Percentiles rank a stretch among this genome's conserved stretches.
Conservation (phyloP, 179 eudicot species). For the Silene vulgaris region DNA sequence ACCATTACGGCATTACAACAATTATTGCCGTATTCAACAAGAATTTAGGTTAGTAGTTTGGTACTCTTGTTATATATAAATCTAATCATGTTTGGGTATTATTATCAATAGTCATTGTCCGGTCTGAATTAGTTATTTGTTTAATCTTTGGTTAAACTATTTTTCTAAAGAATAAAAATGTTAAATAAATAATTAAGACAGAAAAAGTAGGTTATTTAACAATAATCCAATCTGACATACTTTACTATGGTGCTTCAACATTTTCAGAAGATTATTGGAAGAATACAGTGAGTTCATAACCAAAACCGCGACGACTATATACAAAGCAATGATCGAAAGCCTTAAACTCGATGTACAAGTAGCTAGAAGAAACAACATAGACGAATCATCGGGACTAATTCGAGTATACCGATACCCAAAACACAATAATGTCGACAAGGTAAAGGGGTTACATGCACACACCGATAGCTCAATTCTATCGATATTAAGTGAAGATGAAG, state of each 20-base stretch:
- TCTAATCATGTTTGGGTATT: too few species aligned
- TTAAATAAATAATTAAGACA: too few species aligned
- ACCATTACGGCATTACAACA: too few species aligned
- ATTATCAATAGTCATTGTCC: too few species aligned
- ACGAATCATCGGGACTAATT: slow-evolving; percentile 37
- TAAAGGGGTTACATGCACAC: slow-evolving; percentile 60
- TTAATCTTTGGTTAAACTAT: too few species aligned
- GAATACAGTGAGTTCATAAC: slow-evolving; percentile 53
- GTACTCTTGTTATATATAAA: too few species aligned
- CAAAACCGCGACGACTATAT: slow-evolving; percentile 39
- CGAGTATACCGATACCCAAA: slow-evolving; percentile 62
- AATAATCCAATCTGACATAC: too few species aligned
- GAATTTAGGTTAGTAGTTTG: too few species aligned
- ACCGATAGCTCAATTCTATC: slow-evolving; percentile 73
- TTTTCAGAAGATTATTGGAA: slow-evolving; percentile 39
- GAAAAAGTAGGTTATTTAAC: too few species aligned
- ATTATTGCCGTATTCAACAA: too few species aligned
- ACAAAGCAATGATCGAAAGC: slow-evolving; percentile 34
- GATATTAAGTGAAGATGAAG: slow-evolving; percentile 51
- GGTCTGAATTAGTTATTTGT: too few species aligned
- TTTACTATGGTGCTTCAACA: background rate
- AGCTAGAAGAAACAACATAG: slow-evolving; percentile 32
- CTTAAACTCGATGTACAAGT: slow-evolving; percentile 22
- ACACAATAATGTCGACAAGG: slow-evolving; percentile 15
- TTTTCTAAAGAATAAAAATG: too few species aligned